Evolutionary conservation across 192 early-diverging fungal species (phyloP), one percentile per base, ranked within the genome.

Genomic region (Tieghemiomyces parasiticus): DNA sequence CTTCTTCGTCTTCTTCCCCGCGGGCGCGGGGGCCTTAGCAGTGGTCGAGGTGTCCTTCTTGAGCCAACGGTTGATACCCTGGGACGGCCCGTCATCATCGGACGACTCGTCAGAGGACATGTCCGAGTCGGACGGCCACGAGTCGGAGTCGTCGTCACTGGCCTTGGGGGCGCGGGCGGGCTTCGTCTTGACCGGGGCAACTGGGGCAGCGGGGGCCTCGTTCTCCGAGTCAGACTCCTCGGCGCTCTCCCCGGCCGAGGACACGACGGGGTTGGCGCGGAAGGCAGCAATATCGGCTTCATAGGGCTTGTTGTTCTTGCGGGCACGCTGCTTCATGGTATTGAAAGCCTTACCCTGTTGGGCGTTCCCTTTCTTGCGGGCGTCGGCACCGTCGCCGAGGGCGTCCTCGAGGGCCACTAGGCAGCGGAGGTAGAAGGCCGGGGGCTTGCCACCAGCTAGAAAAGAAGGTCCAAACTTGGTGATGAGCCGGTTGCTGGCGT

Each of bases 291-390:
- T 84, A 59, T 82, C 76, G 1, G 66, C 71, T 61, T 91, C 83
- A 59, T 78, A 83, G 46, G 68, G 58, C 74, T 91, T 92, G 75
- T 77, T 81, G 71, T 82, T 74, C 81, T 99, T 95, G 74, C 86
- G 87, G 62, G 95, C 56, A 65, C 88, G 91, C 69, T 91, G 87
- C 81, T 93, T 95, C 79, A 96, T 85, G 49, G 85, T 80, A 71
- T 86, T 95, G 65, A 93, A 71, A 26, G 90, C 86, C 63, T 87
- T 87, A 42, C 82, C 79, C 56, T 88, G 81, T 49, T 69, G 75
- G 45, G 86, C 74, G 64, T 85, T 95, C 78, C 91, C 88, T 76
- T 90, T 95, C 73, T 84, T 87, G 52, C 81, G 75, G 8, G 78
- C 74, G 29, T 82, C 74, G 53, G 74, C 66, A 35, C 76, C 67